Conservation (phyloP, 768 basidiomycete species). For the Mycena rebaudengoi region DNA sequence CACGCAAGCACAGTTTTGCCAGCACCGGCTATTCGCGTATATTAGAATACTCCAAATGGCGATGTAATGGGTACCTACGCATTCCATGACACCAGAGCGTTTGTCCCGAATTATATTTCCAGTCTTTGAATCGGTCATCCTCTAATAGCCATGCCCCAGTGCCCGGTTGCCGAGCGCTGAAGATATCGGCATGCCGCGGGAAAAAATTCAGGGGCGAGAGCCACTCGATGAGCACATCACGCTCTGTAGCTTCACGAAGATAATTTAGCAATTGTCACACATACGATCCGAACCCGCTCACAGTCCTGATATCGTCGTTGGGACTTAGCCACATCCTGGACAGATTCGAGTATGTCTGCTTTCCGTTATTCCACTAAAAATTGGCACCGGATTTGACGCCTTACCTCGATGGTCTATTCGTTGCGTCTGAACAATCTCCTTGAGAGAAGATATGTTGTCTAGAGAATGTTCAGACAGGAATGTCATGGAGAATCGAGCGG, state of each 20-base stretch:
- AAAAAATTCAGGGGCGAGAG: conserved; percentile 8
- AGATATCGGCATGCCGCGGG: not conserved
- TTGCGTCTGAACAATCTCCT: not conserved
- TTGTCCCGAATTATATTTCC: not conserved
- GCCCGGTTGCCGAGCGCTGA: not conserved
- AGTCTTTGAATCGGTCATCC: not conserved
- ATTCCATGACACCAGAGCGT: conserved; percentile 3
- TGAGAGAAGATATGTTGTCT: not conserved
- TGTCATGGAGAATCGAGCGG: too few species aligned
- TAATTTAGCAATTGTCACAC: not conserved
- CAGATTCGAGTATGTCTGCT: not conserved
- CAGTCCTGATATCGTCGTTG: not conserved
- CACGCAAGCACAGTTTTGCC: conserved; percentile 9
- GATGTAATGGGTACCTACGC: too few species aligned
- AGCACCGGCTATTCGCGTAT: not conserved
- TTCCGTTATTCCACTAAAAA: not conserved
- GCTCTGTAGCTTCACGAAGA: not conserved
- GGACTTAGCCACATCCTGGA: not conserved
- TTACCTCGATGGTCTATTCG: not conserved
- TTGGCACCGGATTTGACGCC: not conserved
- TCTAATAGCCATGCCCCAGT: conserved; percentile 6
- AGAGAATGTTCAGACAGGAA: not conserved
- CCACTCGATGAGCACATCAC: not conserved
- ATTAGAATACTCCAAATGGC: too few species aligned
- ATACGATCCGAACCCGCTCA: not conserved